A percentile compares a stretch with the other conserved stretches of the same genome.
These are phyloP conservation scores for Iberis amara DNA, from an alignment of 441 rosid genomes.

Conservation along the genomic window DNA sequence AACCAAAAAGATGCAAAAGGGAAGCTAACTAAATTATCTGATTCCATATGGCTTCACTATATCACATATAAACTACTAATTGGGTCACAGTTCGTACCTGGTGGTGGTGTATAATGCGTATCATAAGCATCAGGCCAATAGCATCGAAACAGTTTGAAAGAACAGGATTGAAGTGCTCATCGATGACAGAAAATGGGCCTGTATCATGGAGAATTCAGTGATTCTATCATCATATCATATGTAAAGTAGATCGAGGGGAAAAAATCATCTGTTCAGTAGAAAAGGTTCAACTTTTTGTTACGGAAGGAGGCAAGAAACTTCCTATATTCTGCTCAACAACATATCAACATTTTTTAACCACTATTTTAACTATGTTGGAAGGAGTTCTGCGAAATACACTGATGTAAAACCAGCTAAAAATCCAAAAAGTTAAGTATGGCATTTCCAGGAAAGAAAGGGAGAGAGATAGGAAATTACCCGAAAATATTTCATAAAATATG, in stretches of 20 bases:
- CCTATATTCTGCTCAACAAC: constrained; percentile 4
- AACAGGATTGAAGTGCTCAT: constrained; percentile 84
- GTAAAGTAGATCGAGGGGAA: background rate
- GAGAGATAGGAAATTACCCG: constrained; percentile 45
- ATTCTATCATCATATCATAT: constrained; percentile 11
- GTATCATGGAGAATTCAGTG: constrained; percentile 25
- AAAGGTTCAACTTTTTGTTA: constrained; percentile 6
- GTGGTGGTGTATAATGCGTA: constrained; percentile 91
- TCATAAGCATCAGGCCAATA: constrained; percentile 97
- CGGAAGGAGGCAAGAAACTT: background rate
- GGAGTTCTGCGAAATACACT: constrained; percentile 1
- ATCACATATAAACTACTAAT: background rate
- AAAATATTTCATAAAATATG: constrained; percentile 75
- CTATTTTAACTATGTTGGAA: constrained; percentile 10
- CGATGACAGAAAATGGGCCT: constrained; percentile 98
- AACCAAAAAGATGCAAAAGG: constrained; percentile 2
- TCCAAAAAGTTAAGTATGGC: background rate
- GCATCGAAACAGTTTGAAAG: constrained; percentile 95
- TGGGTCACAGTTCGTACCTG: constrained; percentile 49
- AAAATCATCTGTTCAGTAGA: background rate
- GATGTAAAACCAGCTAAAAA: constrained; percentile 14
- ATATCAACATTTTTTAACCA: constrained; percentile 1
- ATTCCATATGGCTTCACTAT: constrained; percentile 5
- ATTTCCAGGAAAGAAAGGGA: background rate
- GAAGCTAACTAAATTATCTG: background rate